A percentile compares a stretch with the other conserved stretches of the same genome.
Conservation (phyloP, 352 stramenopile species). For the Phytophthora sansomeana region DNA sequence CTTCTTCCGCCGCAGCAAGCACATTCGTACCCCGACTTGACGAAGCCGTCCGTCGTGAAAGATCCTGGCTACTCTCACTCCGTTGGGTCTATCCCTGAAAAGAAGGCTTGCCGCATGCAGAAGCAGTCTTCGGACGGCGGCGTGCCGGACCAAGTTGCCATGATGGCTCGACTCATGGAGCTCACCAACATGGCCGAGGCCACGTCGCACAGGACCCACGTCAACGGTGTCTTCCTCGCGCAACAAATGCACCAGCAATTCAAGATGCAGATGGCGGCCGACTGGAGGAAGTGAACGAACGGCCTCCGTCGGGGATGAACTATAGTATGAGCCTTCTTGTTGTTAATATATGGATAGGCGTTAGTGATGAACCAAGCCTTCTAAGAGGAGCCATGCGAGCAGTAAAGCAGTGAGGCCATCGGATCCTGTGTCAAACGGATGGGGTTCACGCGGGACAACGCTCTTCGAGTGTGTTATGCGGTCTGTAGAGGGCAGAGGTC, state of each 20-base stretch:
- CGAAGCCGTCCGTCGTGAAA: slow-evolving; percentile 12
- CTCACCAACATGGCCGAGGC: slow-evolving; percentile 40
- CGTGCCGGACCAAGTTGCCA: slow-evolving; percentile 10
- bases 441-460: slow-evolving; percentile 6
- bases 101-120: slow-evolving; percentile 11
- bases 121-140: slow-evolving; percentile 17
- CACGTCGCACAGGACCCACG: slow-evolving; percentile 40
- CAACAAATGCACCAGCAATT: slow-evolving; percentile 38
- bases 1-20: slow-evolving; percentile 9
- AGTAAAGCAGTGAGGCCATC: slow-evolving; percentile 7
- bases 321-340: slow-evolving; percentile 14
- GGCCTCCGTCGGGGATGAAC: background rate
- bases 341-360: slow-evolving; percentile 21
- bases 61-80: slow-evolving; percentile 22
- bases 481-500: slow-evolving; percentile 1
- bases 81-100: slow-evolving; percentile 16
- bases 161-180: slow-evolving; percentile 38
- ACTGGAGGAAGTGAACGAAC: slow-evolving; percentile 29
- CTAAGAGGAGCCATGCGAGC: too few relatives aligned
- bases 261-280: slow-evolving; percentile 12
- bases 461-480: slow-evolving; percentile 4
- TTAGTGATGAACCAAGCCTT: slow-evolving; percentile 9
- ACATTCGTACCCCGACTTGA: slow-evolving; percentile 22
- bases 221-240: slow-evolving; percentile 41
- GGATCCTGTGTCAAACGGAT: slow-evolving; percentile 12